These are phyloP conservation scores for Vigna hirtella DNA, from an alignment of 306 rosid genomes.

Conservation along the genomic window DNA sequence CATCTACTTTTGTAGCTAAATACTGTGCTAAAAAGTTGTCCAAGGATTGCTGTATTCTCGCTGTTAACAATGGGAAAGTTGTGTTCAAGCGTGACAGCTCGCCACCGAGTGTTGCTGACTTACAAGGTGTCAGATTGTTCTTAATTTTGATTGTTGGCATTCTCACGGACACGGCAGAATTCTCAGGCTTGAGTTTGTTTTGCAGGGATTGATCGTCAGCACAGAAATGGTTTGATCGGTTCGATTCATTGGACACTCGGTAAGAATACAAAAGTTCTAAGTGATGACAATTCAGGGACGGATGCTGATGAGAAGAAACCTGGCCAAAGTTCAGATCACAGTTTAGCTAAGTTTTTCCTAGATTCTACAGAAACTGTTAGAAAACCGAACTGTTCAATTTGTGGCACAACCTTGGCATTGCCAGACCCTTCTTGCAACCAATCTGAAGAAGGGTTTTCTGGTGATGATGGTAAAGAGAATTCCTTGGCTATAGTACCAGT, in stretches of 20 bases:
- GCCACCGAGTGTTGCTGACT: conserved; percentile 32
- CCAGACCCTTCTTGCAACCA: conserved; percentile 48
- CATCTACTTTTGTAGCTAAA: conserved; percentile 82
- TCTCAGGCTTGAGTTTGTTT: conserved; percentile 43
- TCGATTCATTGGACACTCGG: conserved; percentile 52
- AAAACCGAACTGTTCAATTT: conserved; percentile 61
- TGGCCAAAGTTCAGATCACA: conserved; percentile 52
- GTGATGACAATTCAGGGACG: conserved; percentile 47
- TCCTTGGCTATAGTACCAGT: conserved; percentile 86
- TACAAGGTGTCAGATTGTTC: conserved; percentile 60
- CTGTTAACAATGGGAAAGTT: conserved; percentile 85
- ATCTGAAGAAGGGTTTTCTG: conserved; percentile 53
- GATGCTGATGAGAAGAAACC: conserved; percentile 30
- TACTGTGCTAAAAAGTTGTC: conserved; percentile 83
- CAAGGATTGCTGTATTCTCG: conserved; percentile 69
- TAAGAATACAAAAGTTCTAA: conserved; percentile 57
- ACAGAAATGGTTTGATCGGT: conserved; percentile 55
- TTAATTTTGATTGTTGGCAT: conserved; percentile 2
- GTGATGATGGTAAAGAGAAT: conserved; percentile 48
- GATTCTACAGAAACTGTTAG: conserved; percentile 49
- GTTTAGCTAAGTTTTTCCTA: conserved; percentile 58
- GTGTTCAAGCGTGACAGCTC: conserved; percentile 68
- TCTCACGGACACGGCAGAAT: conserved; percentile 12
- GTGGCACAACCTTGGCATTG: conserved; percentile 50
- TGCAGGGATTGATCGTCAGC: conserved; percentile 59